Evolutionary conservation across 208 protist species (phyloP), one percentile per base, ranked within the genome.

Genomic region (Wallacemonas sp.): DNA sequence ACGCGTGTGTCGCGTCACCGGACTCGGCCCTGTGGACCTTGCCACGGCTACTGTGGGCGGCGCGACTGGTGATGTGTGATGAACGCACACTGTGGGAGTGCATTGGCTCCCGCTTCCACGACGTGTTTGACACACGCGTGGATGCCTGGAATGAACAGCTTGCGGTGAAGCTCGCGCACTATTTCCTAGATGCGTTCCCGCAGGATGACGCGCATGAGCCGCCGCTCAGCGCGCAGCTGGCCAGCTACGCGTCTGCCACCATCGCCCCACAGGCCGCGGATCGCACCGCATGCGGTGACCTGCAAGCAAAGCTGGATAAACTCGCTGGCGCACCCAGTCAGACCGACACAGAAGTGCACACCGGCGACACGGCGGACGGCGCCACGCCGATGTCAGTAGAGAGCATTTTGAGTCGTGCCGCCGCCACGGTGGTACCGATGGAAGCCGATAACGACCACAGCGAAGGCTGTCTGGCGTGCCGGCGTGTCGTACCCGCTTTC

Each of bases 111-210:
- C 32, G 21, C 8, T 83, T 93, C 57, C 33, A 61, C 8, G 15
- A 64, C 8, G 33, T 55, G 34, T 79, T 93, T 48, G 44, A 44
- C 10, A 2, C n/a, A 13, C 57, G 54, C 13, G 39, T 85, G 9
- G 79, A 93, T 62, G 36, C 37, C 24, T 96, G 90, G 87, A 92
- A 89, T 41, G 90, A 96, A 73, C 90, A 96, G 63, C 65, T 85
- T 1, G 87, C 85, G 19, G 87, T 92, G 39, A 96, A 93, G 63
- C 17, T 89, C 3, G 68, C 85, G 15, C 78, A 72, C 50, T 33
- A 58, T 27, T 85, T 83, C 30, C 32, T 93, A 27, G 12, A 32
- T 17, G 24, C 22, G 30, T 57, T 57, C 24, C 13, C 29, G 0
- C 33, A 45, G 26, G 54, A 74, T 17, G 50, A 55, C 26, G 2